Conservation (phyloP, 169 alveolate species). For the Theileria orientalis region DNA sequence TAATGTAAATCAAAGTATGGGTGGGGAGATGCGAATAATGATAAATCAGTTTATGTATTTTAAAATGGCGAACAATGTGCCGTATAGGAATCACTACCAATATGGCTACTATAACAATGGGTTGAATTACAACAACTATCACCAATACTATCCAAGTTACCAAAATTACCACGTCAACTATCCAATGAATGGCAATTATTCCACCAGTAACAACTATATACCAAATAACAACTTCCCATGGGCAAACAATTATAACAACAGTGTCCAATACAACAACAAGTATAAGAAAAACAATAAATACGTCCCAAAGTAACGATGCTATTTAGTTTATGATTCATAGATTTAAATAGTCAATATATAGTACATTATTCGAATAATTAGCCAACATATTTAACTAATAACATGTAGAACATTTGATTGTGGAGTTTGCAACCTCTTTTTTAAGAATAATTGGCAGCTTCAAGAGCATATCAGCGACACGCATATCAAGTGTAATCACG, state of each 20-base stretch:
- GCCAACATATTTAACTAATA: not conserved
- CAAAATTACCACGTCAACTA: not conserved
- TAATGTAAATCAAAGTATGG: not conserved
- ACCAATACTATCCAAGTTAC: not conserved
- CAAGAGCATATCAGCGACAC: conserved; percentile 63
- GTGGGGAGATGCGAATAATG: not conserved
- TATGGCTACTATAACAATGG: not conserved
- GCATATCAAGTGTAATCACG: conserved; percentile 68
- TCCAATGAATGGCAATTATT: not conserved
- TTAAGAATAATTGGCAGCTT: conserved; percentile 37
- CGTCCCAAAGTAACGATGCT: not conserved
- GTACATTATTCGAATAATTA: no score
- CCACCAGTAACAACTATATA: not conserved
- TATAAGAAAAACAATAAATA: not conserved
- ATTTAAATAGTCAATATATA: no score
- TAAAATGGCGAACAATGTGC: not conserved
- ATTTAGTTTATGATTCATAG: not conserved
- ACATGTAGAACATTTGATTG: conserved; percentile 25
- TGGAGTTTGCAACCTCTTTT: conserved; percentile 56
- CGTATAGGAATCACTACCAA: not conserved
- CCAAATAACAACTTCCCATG: not conserved
- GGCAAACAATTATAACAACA: not conserved
- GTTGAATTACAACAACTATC: not conserved
- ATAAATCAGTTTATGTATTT: not conserved
- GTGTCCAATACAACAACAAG: not conserved